Evolutionary conservation across 495 filamentous ascomycete species (phyloP), one percentile per base, ranked within the genome.

Genomic region (Aspergillus affinis): DNA sequence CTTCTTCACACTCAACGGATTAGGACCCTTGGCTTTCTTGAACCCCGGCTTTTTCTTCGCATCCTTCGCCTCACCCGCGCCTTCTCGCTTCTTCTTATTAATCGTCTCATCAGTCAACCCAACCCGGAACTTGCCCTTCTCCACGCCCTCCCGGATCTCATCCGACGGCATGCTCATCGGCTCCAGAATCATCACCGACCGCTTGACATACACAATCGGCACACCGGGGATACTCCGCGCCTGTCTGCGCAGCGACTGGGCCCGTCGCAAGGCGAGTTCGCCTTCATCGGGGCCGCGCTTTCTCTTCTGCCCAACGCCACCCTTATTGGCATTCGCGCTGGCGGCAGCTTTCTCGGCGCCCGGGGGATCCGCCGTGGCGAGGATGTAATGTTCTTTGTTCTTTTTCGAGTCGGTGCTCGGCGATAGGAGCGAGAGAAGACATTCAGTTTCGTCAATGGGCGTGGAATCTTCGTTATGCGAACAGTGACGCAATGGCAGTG

Each of bases 311-410:
- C 50, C 50, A 6, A 19, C 21, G 4, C 18, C 49, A 26, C 23
- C 23, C 17, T 48, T 51, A 23, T 27, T 73, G 54, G 36, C 67
- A 62, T 72, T 58, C 48, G 68, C 66, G 59, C 70, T 41, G 12
- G 50, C 58, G 60, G 67, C 56, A 48, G 67, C 57, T 36, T 72
- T 66, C 52, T 74, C 67, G 4, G 64, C 46, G 2, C 66, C 54
- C 4, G 66, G 64, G 2, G 77, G 72, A 36, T 79, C 78, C 7
- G 78, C 90, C 21, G 84, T 90, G 7, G 92, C 93, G 21, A 97
- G 87, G 20, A 92, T 87, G 72, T 97, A 98, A 52, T 92, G 82
- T 69, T 97, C 87, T 69, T 93, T 96, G 70, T 99, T 99, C 65
- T 84, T 72, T 61, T 78, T 78, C 1, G 54, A 59, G 3, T 77